These are phyloP conservation scores for Chiua sp. DNA, from an alignment of 1,284 basidiomycete species.

Conservation along the genomic window DNA sequence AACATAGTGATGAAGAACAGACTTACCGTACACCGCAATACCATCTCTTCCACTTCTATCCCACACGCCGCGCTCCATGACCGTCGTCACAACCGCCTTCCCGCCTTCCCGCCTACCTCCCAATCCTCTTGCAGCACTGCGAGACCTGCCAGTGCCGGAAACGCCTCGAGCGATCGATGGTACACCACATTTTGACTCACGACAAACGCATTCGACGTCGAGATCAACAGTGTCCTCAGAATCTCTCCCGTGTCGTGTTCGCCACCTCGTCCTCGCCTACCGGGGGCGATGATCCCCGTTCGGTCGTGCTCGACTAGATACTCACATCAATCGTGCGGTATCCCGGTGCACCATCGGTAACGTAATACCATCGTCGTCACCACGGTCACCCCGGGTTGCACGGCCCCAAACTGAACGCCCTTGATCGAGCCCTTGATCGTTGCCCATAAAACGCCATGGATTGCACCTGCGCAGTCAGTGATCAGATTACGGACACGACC, in stretches of 20 bases:
- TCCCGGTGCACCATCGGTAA: no score
- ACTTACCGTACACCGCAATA: constrained; percentile 53
- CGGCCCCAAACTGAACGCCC: no score
- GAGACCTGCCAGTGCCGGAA: constrained; percentile 50
- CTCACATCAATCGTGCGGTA: no score
- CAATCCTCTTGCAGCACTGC: constrained; percentile 59
- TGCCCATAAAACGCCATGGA: no score
- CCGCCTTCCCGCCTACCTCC: constrained; percentile 63
- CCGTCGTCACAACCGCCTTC: constrained; percentile 59
- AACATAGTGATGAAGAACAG: background rate
- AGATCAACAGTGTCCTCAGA: constrained; percentile 65
- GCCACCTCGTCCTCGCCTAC: constrained; percentile 14
- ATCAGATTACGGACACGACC: no score
- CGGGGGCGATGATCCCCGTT: background rate
- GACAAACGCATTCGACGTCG: constrained; percentile 60
- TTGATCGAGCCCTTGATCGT: no score
- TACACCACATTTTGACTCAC: constrained; percentile 58
- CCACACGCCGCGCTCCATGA: constrained; percentile 59
- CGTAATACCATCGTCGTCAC: no score
- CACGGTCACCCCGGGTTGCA: no score
- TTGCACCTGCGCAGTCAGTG: no score
- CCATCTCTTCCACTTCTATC: constrained; percentile 56
- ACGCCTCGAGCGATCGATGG: constrained; percentile 39
- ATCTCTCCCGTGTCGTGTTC: constrained; percentile 52
- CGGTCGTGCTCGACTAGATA: constrained; percentile 20